A percentile compares a stretch with the other conserved stretches of the same genome.
Evolutionary conservation across 768 basidiomycete genomes (phyloP).

Genomic region (Melanogaster broomeanus): DNA sequence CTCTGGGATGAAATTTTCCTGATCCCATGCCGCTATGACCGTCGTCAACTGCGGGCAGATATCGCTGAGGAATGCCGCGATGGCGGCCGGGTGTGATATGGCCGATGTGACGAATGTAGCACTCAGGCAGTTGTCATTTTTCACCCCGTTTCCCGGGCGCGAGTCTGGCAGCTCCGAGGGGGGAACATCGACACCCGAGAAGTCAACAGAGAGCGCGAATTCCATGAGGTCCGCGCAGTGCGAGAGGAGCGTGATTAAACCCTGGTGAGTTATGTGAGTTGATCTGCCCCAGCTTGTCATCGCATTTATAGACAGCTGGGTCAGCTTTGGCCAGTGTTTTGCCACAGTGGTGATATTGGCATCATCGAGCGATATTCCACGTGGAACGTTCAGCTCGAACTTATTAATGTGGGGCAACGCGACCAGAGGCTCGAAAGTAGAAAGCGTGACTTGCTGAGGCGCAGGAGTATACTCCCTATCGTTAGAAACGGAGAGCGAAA

Average conservation of each 20-base stretch:
- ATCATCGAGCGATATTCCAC: slow-evolving; percentile 22
- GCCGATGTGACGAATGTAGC: slow-evolving; percentile 22
- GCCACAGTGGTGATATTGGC: slow-evolving; percentile 16
- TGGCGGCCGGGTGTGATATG: slow-evolving; percentile 15
- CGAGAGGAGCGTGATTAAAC: slow-evolving; percentile 21
- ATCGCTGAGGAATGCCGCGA: slow-evolving; percentile 29
- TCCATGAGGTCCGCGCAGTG: slow-evolving; percentile 7
- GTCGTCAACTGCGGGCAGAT: slow-evolving; percentile 18
- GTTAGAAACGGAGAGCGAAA: slow-evolving; percentile 17
- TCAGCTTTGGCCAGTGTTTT: slow-evolving; percentile 22
- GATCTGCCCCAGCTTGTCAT: slow-evolving; percentile 18
- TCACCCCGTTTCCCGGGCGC: slow-evolving; percentile 11
- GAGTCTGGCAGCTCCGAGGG: neutral
- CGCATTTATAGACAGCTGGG: slow-evolving; percentile 15
- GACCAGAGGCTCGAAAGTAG: slow-evolving; percentile 21
- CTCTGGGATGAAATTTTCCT: neutral
- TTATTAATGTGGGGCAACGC: slow-evolving; percentile 10
- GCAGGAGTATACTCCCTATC: neutral
- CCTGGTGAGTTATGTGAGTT: slow-evolving; percentile 19
- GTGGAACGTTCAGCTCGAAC: slow-evolving; percentile 13
- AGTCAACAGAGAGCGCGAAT: slow-evolving; percentile 23
- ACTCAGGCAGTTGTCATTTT: slow-evolving; percentile 3
- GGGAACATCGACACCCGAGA: slow-evolving; percentile 15
- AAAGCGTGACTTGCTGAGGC: slow-evolving; percentile 8
- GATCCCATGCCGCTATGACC: slow-evolving; percentile 16